Conservation (phyloP, 495 filamentous ascomycete genomes). For the Penicillium coffeae region DNA sequence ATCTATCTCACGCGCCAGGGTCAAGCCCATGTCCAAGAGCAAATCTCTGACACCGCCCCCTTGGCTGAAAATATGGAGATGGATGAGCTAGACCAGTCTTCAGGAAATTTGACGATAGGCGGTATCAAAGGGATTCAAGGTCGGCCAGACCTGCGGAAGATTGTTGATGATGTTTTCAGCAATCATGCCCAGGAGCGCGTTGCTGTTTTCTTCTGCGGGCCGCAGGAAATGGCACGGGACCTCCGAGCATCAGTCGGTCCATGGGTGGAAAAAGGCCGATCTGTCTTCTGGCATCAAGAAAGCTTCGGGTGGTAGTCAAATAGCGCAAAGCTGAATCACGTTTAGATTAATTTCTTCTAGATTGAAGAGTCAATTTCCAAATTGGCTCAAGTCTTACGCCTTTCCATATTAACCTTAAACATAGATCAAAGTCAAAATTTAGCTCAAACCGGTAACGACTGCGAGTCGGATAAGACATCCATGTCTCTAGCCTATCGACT, state of each 20-base stretch:
- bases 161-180: conserved; percentile 3
- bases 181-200: neutral
- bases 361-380: too few relatives aligned
- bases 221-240: conserved; percentile 3
- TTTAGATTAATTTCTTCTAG: too few relatives aligned
- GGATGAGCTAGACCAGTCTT: neutral
- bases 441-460: too few relatives aligned
- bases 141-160: neutral
- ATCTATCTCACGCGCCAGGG: neutral
- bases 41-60: neutral
- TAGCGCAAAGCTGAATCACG: too few relatives aligned
- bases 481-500: too few relatives aligned
- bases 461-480: too few relatives aligned
- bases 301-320: neutral
- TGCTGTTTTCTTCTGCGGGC: conserved; percentile 7
- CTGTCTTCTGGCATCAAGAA: neutral
- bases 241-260: neutral
- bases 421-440: too few relatives aligned
- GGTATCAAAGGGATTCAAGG: neutral
- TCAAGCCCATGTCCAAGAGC: neutral
- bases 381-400: too few relatives aligned
- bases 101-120: neutral
- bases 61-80: neutral
- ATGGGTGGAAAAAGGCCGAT: neutral
- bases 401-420: too few relatives aligned